Evolutionary conservation across 768 basidiomycete species (phyloP).

Genomic region (Kwoniella newhampshirensis): DNA sequence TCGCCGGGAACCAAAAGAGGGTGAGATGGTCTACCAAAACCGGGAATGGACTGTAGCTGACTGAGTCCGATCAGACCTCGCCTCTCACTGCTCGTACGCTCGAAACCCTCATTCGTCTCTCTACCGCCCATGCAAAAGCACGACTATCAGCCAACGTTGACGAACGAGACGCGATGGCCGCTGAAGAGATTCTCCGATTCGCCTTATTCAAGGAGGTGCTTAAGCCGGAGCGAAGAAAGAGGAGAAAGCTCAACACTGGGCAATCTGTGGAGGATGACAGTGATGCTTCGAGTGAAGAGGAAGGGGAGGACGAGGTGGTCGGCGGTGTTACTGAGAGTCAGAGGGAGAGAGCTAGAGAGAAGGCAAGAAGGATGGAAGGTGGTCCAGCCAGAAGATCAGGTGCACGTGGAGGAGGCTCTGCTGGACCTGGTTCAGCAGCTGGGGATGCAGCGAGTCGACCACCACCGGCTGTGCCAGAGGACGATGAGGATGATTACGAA

Average conservation of each 20-base stretch:
- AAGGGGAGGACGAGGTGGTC: conserved; percentile 61
- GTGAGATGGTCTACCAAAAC: conserved; percentile 53
- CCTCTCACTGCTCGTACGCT: conserved; percentile 97
- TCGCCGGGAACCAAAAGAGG: conserved; percentile 84
- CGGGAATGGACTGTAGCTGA: conserved; percentile 18
- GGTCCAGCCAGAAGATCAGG: conserved; percentile 7
- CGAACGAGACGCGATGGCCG: conserved; percentile 78
- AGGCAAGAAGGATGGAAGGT: conserved; percentile 47
- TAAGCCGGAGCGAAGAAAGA: conserved; percentile 74
- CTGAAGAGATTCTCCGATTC: conserved; percentile 93
- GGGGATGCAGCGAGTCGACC: background rate
- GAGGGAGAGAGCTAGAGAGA: conserved; percentile 54
- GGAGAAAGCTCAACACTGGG: conserved; percentile 75
- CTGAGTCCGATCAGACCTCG: conserved; percentile 66
- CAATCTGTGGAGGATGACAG: conserved; percentile 54
- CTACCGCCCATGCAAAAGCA: conserved; percentile 96
- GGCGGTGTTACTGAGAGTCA: conserved; percentile 64
- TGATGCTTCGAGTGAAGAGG: conserved; percentile 55
- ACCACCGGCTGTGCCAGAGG: background rate
- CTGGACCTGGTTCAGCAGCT: conserved; percentile 3
- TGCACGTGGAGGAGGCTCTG: background rate
- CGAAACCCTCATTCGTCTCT: conserved; percentile 95
- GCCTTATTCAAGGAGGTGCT: conserved; percentile 97
- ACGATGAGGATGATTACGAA: conserved; percentile 41
- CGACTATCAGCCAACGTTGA: conserved; percentile 83